These are phyloP conservation scores for Xylariaceae sp. DNA, from an alignment of 2,329 filamentous ascomycete species.

Conservation along the genomic window DNA sequence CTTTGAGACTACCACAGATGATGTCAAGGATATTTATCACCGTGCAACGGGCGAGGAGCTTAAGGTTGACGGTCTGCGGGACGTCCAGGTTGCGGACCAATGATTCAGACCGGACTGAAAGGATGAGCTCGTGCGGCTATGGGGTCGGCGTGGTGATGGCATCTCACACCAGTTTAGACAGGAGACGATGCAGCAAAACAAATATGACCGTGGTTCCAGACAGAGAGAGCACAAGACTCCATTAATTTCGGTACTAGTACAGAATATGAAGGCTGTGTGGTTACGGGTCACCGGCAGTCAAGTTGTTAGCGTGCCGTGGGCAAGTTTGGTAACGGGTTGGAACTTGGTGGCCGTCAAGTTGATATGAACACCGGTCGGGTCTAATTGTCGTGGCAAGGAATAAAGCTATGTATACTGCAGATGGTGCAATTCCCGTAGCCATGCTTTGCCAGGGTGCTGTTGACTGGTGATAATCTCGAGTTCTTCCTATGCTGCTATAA, in stretches of 20 bases:
- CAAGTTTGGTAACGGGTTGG: not conserved
- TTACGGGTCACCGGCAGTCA: not conserved
- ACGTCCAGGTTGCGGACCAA: constrained; percentile 69
- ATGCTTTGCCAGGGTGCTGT: not conserved
- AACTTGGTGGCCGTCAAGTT: not conserved
- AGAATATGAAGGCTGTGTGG: constrained; percentile 3
- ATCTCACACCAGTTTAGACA: constrained; percentile 12
- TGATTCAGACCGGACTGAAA: constrained; percentile 32
- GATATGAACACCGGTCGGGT: not conserved
- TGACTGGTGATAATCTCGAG: too few relatives aligned
- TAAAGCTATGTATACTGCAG: not conserved
- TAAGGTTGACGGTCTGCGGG: constrained; percentile 80
- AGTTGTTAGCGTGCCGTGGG: not conserved
- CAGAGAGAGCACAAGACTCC: not conserved
- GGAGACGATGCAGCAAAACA: constrained; percentile 2
- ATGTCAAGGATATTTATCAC: constrained; percentile 89
- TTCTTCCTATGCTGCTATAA: too few relatives aligned
- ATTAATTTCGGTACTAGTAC: not conserved
- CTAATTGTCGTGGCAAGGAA: not conserved
- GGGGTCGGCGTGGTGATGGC: not conserved
- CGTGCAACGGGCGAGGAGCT: constrained; percentile 80
- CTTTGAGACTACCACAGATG: constrained; percentile 88
- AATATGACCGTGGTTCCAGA: not conserved
- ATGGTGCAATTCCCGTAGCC: not conserved
- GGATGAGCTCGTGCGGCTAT: not conserved